Percentiles rank a stretch among this genome's conserved stretches.
Conservation (phyloP, 225 moss, liverwort and hornwort genomes). For the Sphagnum tenellum region DNA sequence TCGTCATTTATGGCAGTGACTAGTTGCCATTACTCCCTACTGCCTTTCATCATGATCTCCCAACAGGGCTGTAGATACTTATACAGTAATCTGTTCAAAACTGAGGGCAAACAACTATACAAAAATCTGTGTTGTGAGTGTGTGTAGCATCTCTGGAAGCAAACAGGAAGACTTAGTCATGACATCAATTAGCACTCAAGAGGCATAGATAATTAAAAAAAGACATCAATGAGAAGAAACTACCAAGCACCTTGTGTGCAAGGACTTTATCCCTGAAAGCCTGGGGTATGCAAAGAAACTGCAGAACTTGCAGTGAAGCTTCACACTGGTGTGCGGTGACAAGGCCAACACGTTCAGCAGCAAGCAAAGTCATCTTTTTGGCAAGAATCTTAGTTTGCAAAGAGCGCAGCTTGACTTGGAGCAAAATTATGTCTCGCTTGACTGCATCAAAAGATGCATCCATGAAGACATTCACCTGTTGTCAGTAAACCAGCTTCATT, state of each 20-base stretch:
- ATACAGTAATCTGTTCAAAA: too few species aligned
- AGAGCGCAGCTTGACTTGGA: slow-evolving; percentile 92
- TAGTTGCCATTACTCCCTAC: too few species aligned
- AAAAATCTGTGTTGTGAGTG: too few species aligned
- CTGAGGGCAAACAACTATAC: too few species aligned
- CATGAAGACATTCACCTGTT: slow-evolving; percentile 92
- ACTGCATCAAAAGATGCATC: slow-evolving; percentile 99
- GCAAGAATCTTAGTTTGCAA: slow-evolving; percentile 73
- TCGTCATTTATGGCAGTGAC: too few species aligned
- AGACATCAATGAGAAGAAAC: too few species aligned
- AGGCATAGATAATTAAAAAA: too few species aligned
- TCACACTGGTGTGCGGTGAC: slow-evolving; percentile 97
- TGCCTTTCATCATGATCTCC: too few species aligned
- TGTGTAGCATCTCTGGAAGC: too few species aligned
- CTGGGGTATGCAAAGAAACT: slow-evolving; percentile 84
- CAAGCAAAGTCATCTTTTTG: slow-evolving; percentile 84
- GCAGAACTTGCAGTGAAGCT: slow-evolving; percentile 97
- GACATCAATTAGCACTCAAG: too few species aligned
- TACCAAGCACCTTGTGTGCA: slow-evolving; percentile 55
- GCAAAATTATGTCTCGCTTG: slow-evolving; percentile 90
- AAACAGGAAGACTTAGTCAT: too few species aligned
- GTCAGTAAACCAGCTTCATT: not conserved
- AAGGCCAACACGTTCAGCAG: slow-evolving; percentile 90
- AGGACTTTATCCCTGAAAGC: slow-evolving; percentile 91
- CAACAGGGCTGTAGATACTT: too few species aligned